Evolutionary conservation across 148 eudicot genomes (phyloP).

Genomic region (Diospyros lotus): DNA sequence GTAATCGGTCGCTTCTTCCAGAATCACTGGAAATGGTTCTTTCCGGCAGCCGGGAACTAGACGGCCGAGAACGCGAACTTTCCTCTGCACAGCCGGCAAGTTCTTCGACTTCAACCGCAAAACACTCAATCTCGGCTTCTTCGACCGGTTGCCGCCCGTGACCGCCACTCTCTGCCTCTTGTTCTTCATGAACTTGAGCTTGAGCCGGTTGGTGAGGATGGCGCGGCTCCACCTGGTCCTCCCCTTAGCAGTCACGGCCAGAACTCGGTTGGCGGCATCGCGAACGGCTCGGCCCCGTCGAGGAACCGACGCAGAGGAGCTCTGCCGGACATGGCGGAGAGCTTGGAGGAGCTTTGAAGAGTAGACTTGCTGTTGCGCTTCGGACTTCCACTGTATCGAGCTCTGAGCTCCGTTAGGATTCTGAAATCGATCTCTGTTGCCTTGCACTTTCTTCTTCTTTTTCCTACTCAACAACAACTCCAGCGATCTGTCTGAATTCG

Average conservation of each 20-base stretch:
- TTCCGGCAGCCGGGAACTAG: slow-evolving; percentile 88
- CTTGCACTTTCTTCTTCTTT: slow-evolving; percentile 37
- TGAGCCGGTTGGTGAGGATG: slow-evolving; percentile 54
- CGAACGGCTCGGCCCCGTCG: slow-evolving; percentile 49
- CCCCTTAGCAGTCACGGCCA: slow-evolving; percentile 72
- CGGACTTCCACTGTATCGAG: slow-evolving; percentile 61
- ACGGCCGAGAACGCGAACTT: slow-evolving; percentile 44
- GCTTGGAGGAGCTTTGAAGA: slow-evolving; percentile 59
- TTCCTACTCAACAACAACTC: slow-evolving; percentile 37
- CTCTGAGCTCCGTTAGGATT: slow-evolving; percentile 11
- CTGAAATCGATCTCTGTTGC: slow-evolving; percentile 5
- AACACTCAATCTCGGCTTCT: slow-evolving; percentile 29
- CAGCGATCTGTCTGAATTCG: slow-evolving; percentile 40
- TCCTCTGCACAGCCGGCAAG: slow-evolving; percentile 61
- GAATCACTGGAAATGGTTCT: slow-evolving; percentile 61
- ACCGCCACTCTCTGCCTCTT: slow-evolving; percentile 28
- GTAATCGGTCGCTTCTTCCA: slow-evolving; percentile 83
- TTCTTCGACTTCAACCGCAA: slow-evolving; percentile 44
- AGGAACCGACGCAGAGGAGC: slow-evolving; percentile 31
- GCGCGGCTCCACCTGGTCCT: slow-evolving; percentile 89
- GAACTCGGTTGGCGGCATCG: slow-evolving; percentile 59
- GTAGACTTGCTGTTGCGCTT: slow-evolving; percentile 63
- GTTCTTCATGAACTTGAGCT: slow-evolving; percentile 52
- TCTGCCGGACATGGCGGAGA: slow-evolving; percentile 53
- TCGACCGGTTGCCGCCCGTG: slow-evolving; percentile 27